These are phyloP conservation scores for Trebouxia sp. DNA, from an alignment of 139 green algal genomes.

Conservation along the genomic window DNA sequence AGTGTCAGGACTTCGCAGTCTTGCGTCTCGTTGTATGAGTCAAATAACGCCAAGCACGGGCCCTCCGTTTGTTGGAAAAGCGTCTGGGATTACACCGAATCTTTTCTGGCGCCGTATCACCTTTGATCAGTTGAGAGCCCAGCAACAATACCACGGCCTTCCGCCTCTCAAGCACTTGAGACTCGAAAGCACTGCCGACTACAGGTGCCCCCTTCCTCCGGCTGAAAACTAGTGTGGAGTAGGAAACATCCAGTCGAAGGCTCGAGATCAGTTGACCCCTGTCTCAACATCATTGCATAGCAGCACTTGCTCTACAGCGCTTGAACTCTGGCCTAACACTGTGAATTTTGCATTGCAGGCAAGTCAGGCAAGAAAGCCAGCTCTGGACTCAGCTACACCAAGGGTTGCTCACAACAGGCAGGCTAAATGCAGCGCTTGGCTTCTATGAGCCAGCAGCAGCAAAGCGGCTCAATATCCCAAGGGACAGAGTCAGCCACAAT, in stretches of 20 bases:
- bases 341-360: not conserved
- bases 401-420: conserved; percentile 60
- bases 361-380: conserved; percentile 36
- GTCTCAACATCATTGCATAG: not conserved
- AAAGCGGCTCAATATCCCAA: conserved; percentile 42
- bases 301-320: not conserved
- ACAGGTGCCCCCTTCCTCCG: not conserved
- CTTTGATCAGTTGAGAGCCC: not conserved
- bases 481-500: not conserved
- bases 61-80: not conserved
- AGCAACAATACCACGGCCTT: conserved; percentile 1
- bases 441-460: conserved; percentile 53
- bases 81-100: conserved; percentile 5
- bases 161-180: not conserved
- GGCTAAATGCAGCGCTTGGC: conserved; percentile 58
- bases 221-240: not conserved
- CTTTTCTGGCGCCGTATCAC: conserved; percentile 19
- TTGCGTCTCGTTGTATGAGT: too few relatives aligned
- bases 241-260: too few relatives aligned
- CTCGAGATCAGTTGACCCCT: not conserved
- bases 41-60: not conserved
- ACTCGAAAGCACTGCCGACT: conserved; percentile 3
- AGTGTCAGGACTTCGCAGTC: not conserved
- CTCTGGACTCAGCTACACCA: conserved; percentile 62
- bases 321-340: not conserved